Evolutionary conservation across 352 stramenopile genomes (phyloP).

Genomic region (Phytophthora multivora): DNA sequence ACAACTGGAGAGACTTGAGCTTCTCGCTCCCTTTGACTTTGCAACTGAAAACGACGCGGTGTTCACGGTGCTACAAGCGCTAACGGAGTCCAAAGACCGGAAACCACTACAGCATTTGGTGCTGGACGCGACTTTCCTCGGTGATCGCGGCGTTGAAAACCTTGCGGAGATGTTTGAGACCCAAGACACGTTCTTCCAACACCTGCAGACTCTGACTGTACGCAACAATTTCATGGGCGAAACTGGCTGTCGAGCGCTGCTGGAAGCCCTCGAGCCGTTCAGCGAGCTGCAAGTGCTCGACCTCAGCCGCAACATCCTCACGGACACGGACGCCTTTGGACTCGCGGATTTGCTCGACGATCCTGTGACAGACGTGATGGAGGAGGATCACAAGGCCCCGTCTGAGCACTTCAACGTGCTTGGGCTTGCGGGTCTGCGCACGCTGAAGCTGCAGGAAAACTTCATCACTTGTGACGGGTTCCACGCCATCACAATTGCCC

Average conservation of each 20-base stretch:
- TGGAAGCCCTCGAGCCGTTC: constrained; percentile 33
- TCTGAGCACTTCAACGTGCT: constrained; percentile 9
- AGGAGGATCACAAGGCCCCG: constrained; percentile 1
- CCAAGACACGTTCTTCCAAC: constrained; percentile 25
- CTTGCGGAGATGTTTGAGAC: constrained; percentile 41
- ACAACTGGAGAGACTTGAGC: constrained; percentile 43
- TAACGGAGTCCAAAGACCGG: constrained; percentile 15
- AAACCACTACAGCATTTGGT: constrained; percentile 41
- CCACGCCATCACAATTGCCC: constrained; percentile 54
- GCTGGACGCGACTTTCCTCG: constrained; percentile 65
- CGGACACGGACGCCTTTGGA: constrained; percentile 47
- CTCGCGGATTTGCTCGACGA: constrained; percentile 49
- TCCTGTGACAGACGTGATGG: constrained; percentile 19
- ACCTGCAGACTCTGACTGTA: constrained; percentile 44
- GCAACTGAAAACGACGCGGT: constrained; percentile 58
- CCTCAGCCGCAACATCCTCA: constrained; percentile 65
- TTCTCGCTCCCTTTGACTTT: constrained; percentile 66
- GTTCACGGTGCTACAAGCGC: constrained; percentile 38
- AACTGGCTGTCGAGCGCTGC: constrained; percentile 41
- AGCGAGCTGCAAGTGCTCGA: constrained; percentile 40
- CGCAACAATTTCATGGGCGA: constrained; percentile 77
- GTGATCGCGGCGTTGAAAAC: constrained; percentile 47
- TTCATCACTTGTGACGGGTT: constrained; percentile 74
- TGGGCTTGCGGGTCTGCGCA: constrained; percentile 30
- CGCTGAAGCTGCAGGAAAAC: constrained; percentile 59